Evolutionary conservation across 208 protist species (phyloP).

Genomic region (Crithidia acanthocephali): DNA sequence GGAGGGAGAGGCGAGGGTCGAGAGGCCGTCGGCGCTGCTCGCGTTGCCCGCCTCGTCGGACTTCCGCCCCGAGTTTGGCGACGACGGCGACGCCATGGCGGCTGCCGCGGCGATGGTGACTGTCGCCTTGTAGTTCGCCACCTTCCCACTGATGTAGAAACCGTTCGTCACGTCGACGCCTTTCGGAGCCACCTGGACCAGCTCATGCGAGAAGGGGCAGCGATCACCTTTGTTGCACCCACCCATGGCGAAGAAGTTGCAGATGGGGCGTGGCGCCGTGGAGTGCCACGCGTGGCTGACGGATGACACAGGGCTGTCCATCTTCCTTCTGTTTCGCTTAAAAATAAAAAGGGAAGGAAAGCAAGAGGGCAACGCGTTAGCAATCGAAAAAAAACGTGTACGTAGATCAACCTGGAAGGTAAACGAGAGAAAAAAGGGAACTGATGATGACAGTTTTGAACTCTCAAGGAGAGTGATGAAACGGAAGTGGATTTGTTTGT

Average conservation of each 20-base stretch:
- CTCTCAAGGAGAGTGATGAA: too few relatives aligned
- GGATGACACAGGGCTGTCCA: not conserved
- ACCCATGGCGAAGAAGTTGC: slow-evolving; percentile 61
- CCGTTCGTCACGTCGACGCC: slow-evolving; percentile 47
- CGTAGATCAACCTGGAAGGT: too few relatives aligned
- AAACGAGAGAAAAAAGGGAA: too few relatives aligned
- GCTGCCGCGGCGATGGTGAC: not conserved
- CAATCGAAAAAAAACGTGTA: too few relatives aligned
- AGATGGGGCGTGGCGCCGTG: slow-evolving; percentile 33
- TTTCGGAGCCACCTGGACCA: slow-evolving; percentile 44
- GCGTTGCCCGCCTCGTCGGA: slow-evolving; percentile 24
- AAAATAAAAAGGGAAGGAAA: too few relatives aligned
- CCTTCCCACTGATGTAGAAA: slow-evolving; percentile 53
- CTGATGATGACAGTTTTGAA: too few relatives aligned
- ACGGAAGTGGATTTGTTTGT: too few relatives aligned
- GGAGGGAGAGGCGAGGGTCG: slow-evolving; percentile 33
- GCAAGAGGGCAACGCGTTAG: too few relatives aligned
- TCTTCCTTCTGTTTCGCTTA: not conserved
- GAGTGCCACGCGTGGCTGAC: not conserved
- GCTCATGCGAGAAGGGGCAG: slow-evolving; percentile 52
- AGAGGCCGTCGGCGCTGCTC: slow-evolving; percentile 35
- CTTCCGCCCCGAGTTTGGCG: slow-evolving; percentile 13
- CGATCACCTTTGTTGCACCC: slow-evolving; percentile 40
- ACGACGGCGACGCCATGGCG: slow-evolving; percentile 9
- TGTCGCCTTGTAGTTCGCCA: slow-evolving; percentile 46